Evolutionary conservation across 352 stramenopile genomes (phyloP), one percentile per base, ranked within the genome.

Genomic region (Globisporangium sylvaticum): DNA sequence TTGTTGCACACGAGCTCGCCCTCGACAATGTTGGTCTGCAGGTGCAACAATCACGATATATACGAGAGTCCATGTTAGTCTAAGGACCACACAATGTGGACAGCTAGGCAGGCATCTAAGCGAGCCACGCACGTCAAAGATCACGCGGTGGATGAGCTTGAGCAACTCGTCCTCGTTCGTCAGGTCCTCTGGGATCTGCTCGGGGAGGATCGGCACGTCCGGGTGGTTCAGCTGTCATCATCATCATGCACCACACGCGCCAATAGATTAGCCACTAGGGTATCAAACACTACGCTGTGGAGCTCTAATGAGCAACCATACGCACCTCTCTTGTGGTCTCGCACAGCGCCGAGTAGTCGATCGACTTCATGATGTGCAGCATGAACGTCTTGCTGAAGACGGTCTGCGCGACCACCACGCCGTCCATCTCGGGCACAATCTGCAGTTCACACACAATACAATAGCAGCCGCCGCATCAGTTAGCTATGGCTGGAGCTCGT

Each of bases 1-100:
- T 95, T 92, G 73, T 90, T 92, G 78, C 87, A 95, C 29, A 95
- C 58, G 18, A 95, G 74, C 48, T 95, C 87, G 52, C 87, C 87
- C 66, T 95, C 84, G 58, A 92, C 84, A 54, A 95, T 92, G 64
- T 92, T 92, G 24, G 84, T 92, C 87, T 95, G 58, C n/a, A 32
- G 3, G 64, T 39, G n/a, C 15, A 31, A 10, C 24, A 12, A 46
- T 39, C 61, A 20, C 37, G 14, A 46, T 20, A 61, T 27, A 25
- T 14, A 18, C 27, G 48, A 12, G 18, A 2, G 48, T 18, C 48
- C 25, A 4, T 56, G 53, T 14, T 53, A 42, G 34, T 50, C 42
- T 50, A 20, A 5, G 18, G 42, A 24, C 8, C 18, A 20, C 18
- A 50, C 42, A 9, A 50, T 50, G 42, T 22, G 42, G 42, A 50